Conservation (phyloP, 495 filamentous ascomycete species). For the Clohesyomyces aquaticus region DNA sequence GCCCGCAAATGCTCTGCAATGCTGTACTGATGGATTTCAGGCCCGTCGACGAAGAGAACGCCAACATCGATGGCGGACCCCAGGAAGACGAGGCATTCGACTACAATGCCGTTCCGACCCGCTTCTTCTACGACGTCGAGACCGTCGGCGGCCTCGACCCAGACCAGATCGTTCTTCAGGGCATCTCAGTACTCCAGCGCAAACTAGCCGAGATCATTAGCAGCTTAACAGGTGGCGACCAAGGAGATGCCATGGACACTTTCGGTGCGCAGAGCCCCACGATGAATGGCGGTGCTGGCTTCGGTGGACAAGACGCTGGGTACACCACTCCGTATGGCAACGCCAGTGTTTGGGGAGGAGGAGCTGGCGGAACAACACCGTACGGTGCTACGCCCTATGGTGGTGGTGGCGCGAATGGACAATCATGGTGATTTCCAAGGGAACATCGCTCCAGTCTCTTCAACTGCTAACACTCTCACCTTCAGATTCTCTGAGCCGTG, state of each 20-base stretch:
- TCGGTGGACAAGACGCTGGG: conserved; percentile 57
- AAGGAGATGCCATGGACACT: conserved; percentile 54
- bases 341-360: conserved; percentile 63
- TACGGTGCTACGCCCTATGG: conserved; percentile 65
- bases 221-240: conserved; percentile 58
- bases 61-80: conserved; percentile 78
- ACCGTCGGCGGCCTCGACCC: conserved; percentile 84
- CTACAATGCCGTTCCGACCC: conserved; percentile 80
- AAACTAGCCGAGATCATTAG: conserved; percentile 88
- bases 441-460: not conserved
- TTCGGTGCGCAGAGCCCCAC: conserved; percentile 48
- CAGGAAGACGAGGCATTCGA: conserved; percentile 84
- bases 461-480: not conserved
- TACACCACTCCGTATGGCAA: conserved; percentile 74
- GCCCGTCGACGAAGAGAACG: conserved; percentile 78
- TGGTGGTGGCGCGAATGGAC: conserved; percentile 2
- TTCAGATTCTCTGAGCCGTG: not conserved
- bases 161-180: conserved; percentile 82
- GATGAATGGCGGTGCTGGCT: conserved; percentile 35
- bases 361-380: conserved; percentile 59
- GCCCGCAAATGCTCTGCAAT: not conserved
- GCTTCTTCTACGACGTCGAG: conserved; percentile 93
- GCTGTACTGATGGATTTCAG: conserved; percentile 49
- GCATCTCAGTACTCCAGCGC: conserved; percentile 83
- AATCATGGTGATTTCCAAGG: not conserved